Evolutionary conservation across 345 rosid species (phyloP).

Genomic region (Salix koriyanagi): DNA sequence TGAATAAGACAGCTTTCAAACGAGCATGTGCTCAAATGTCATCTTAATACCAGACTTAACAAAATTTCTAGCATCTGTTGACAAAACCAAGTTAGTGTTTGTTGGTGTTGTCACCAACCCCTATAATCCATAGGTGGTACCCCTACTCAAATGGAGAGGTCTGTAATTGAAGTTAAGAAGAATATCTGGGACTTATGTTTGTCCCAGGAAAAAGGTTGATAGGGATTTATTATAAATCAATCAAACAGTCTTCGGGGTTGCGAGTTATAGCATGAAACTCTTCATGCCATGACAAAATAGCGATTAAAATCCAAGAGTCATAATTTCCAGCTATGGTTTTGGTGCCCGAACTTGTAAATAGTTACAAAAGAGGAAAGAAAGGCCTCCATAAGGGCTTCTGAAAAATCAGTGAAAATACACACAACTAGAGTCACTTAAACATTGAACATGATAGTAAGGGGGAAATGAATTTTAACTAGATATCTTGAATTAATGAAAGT

Average conservation of each 20-base stretch:
- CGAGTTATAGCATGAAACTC: background rate
- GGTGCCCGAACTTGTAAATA: background rate
- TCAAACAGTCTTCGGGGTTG: background rate
- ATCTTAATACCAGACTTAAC: background rate
- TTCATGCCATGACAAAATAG: background rate
- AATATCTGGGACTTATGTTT: background rate
- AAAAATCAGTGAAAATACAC: background rate
- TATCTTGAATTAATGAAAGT: background rate
- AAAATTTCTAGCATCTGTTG: background rate
- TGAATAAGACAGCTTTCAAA: background rate
- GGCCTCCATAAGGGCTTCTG: background rate
- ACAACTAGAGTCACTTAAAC: background rate
- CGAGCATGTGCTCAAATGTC: background rate
- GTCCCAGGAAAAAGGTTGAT: background rate
- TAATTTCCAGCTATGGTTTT: background rate
- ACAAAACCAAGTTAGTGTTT: background rate
- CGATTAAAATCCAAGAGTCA: background rate
- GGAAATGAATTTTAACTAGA: background rate
- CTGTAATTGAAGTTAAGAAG: background rate
- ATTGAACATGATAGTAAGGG: background rate
- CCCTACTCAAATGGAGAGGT: background rate
- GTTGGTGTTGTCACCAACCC: background rate
- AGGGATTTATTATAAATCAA: background rate
- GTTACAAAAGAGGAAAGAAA: background rate
- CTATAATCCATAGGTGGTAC: background rate